Base-by-base conservation (phyloP, 2,329 filamentous ascomycete species). In the Xylariaceae sp. region DNA sequence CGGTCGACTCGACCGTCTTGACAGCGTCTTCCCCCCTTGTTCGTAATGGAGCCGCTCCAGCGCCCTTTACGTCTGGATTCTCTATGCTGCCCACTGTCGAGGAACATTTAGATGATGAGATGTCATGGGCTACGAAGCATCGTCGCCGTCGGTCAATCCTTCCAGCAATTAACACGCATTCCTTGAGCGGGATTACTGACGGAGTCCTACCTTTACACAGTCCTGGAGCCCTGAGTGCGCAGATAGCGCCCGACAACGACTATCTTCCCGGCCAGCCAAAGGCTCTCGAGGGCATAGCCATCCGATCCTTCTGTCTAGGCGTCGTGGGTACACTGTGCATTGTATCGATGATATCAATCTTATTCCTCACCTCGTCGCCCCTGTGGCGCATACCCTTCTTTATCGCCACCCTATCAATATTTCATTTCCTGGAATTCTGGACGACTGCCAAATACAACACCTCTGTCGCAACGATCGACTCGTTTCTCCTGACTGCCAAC, bases 381-480 rank as follows among this genome's bases (percentile, higher is more conserved):
- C 71, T 80, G 53, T 86, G 83, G 83, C 81, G 84, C 54, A 69
- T 80, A 6, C 80, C 83, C 32, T 83, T 86, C 69, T 92, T 92
- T 74, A 66, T 87, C 47, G 74, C 75, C 50, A 76, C 84, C 11
- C 84, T 97, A 47, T 80, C 86, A 30, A 64, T 87, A 32, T 97
- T 97, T 74, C 94, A 99, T 76, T 97, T 96, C 73, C 85, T 97
- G 71, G 94, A 99, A 73, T 99, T 91, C 77, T 95, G 85, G 79
- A 89, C 86, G 34, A 96, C 92, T 0, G 91, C 92, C 6, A 76
- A 79, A 53, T 89, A 88, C 74, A 97, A 97, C 72, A 89, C 89
- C 0, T 78, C 80, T 12, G 78, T 84, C 50, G 89, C 89, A 26
- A 81, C 79, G 29, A 76, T 91, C 26, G 80, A 81, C 51, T 87